Evolutionary conservation across 257 asterid species (phyloP), one percentile per base, ranked within the genome.

Genomic region (Knoxia roxburghii): DNA sequence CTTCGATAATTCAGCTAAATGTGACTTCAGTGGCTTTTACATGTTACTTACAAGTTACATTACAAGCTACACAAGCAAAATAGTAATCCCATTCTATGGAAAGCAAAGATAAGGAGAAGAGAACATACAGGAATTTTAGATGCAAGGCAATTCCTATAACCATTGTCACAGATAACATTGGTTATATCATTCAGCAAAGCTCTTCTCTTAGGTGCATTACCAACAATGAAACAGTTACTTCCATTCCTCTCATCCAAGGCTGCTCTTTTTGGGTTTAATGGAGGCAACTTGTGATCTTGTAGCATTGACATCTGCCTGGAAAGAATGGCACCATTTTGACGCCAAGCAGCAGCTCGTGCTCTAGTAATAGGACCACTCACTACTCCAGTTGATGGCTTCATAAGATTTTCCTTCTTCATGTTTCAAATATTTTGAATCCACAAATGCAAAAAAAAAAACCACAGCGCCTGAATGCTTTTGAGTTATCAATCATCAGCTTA

Each of bases 391-490:
- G 71, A 32, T 32, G 72, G 52, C 49, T 40, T 59, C 15, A 26
- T 68, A 41, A 64, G 54, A 61, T 65, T 75, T 41, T 65, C 61
- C 72, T 64, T 70, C 61, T 60, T 32, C 79, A 75, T 75, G n/a
- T 15, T 30, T 18, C 49, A 58, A 59, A 51, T 48, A 18, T 0
- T 14, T 26, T 1, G 20, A 17, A 15, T 20, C 53, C 6, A 15
- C 53, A 26, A 41, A 24, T 30, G 51, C 58, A 61, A 61, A 52
- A n/a, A n/a, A n/a, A n/a, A n/a, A n/a, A n/a, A n/a, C n/a, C n/a
- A 33, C 17, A 32, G 11, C 7, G 46, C 59, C 59, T 69, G 35
- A 57, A 62, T 53, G 6, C 14, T 40, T 37, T 32, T 51, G 33
- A 39, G 50, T 23, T 39, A 24, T 61, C 52, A 21, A 0, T 61